A percentile compares a stretch with the other conserved stretches of the same genome.
These are phyloP conservation scores for Lagerstroemia speciosa DNA, from an alignment of 345 rosid genomes.

Conservation along the genomic window DNA sequence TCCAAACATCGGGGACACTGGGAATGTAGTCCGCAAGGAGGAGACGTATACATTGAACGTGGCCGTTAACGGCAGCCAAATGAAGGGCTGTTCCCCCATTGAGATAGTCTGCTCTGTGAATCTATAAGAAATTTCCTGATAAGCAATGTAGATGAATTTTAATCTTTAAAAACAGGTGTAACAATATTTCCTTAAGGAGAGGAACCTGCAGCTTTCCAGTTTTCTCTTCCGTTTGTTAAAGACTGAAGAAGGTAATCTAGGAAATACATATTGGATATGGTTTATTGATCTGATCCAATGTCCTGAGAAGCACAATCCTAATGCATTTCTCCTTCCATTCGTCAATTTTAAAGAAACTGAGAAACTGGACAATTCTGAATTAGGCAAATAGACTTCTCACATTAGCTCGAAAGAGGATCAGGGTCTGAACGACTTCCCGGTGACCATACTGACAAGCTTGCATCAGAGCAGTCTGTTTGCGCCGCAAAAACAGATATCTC, in stretches of 20 bases:
- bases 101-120: slow-evolving; percentile 83
- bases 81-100: slow-evolving; percentile 97
- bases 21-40: slow-evolving; percentile 83
- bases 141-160: not conserved
- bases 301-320: not conserved
- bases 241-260: not conserved
- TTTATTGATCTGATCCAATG: not conserved
- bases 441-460: slow-evolving; percentile 99
- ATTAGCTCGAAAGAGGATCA: slow-evolving; percentile 83
- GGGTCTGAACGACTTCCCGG: slow-evolving; percentile 88
- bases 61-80: slow-evolving; percentile 90
- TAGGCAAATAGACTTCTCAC: slow-evolving; percentile 30
- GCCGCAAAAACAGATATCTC: no score
- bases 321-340: not conserved
- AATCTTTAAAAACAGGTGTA: not conserved
- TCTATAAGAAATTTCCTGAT: slow-evolving; percentile 23
- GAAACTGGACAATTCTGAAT: not conserved
- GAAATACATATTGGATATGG: not conserved
- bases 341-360: not conserved
- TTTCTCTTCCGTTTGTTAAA: not conserved
- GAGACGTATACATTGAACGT: slow-evolving; percentile 76
- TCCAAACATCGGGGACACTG: slow-evolving; percentile 52
- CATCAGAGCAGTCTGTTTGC: slow-evolving; percentile 75
- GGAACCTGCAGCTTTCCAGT: not conserved
- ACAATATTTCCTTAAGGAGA: slow-evolving; percentile 7